phyloP scores from a whole-genome alignment of 2,329 filamentous ascomycete species.

The Neophaeococcomyces aloes region DNA sequence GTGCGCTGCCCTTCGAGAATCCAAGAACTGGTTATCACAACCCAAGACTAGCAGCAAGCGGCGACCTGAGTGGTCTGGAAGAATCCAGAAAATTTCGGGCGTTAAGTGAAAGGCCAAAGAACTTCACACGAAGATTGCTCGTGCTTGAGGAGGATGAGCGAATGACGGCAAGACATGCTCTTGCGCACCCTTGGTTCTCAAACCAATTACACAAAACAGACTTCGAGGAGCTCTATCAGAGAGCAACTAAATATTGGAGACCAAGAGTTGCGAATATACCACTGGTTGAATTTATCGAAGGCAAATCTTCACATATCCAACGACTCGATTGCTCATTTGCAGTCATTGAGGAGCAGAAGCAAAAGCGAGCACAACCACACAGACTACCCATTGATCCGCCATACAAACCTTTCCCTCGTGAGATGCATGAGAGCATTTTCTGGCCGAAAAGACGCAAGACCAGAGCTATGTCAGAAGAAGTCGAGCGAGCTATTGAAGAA shows the following conservation, averaged over 20 bases:
- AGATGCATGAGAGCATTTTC: conserved; percentile 14
- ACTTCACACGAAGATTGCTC: conserved; percentile 45
- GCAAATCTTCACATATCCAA: conserved; percentile 5
- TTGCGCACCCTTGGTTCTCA: conserved; percentile 48
- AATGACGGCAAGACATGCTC: conserved; percentile 44
- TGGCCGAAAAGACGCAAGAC: conserved; percentile 9
- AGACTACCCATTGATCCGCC: conserved; percentile 16
- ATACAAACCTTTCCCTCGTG: conserved; percentile 23
- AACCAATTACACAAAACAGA: conserved; percentile 38
- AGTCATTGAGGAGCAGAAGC: conserved; percentile 9
- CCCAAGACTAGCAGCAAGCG: conserved; percentile 26
- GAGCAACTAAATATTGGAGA: conserved; percentile 41
- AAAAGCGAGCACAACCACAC: conserved; percentile 5
- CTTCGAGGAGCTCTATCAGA: conserved; percentile 41
- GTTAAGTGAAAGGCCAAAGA: conserved; percentile 36
- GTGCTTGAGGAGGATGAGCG: conserved; percentile 40
- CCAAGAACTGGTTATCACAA: conserved; percentile 24
- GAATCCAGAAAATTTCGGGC: conserved; percentile 33
- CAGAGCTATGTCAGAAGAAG: not conserved
- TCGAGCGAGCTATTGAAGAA: not conserved
- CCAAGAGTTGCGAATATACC: conserved; percentile 26
- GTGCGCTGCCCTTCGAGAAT: conserved; percentile 38
- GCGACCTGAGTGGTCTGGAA: conserved; percentile 38
- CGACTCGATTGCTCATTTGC: conserved; percentile 8
- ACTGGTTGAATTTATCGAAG: conserved; percentile 15